Evolutionary conservation across 768 basidiomycete genomes (phyloP), one percentile per base, ranked within the genome.

Genomic region (Crepidotus variabilis): DNA sequence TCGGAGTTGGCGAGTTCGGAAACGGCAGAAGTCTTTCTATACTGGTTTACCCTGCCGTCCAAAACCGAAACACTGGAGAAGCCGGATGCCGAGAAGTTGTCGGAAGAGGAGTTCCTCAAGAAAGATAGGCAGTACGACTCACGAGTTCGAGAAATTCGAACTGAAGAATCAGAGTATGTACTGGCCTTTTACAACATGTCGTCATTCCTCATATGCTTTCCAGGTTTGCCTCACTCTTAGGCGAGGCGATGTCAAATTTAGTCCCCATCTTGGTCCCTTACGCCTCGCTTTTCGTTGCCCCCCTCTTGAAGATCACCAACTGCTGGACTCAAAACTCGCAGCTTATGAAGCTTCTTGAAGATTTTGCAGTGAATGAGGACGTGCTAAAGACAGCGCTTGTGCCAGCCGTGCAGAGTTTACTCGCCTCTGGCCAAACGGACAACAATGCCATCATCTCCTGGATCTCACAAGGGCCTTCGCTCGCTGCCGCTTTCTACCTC

Each of bases 401-500:
- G 14, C 32, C 39, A 11, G 23, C 58, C 32, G 47, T 59, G 7
- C n/a, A 23, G 22, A 49, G 47, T 1, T 21, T 56, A 1, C 24
- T 58, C 16, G 9, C 33, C 10, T 8, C 28, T 20, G 24, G 35
- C 1, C 35, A 35, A 18, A 21, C 50, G 3, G 54, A 54, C 1
- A 35, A 46, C n/a, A 39, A 51, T 6, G 34, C 33, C 28, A 43
- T 43, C 18, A 43, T 32, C 14, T 57, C 54, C n/a, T 59, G 58
- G 58, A 55, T 55, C 21, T 45, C 43, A 9, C 50, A n/a, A 34
- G 52, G 51, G 14, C 28, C 61, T 7, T 24, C 32, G 7, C 18
- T 63, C 24, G 47, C 56, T n/a, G 52, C n/a, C 33, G 56, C 57
- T 6, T 58, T 63, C 36, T 63, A 58, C 24, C 54, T 53, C 11